Base-by-base conservation (phyloP, 768 basidiomycete species). In the Cyathus striatus region DNA sequence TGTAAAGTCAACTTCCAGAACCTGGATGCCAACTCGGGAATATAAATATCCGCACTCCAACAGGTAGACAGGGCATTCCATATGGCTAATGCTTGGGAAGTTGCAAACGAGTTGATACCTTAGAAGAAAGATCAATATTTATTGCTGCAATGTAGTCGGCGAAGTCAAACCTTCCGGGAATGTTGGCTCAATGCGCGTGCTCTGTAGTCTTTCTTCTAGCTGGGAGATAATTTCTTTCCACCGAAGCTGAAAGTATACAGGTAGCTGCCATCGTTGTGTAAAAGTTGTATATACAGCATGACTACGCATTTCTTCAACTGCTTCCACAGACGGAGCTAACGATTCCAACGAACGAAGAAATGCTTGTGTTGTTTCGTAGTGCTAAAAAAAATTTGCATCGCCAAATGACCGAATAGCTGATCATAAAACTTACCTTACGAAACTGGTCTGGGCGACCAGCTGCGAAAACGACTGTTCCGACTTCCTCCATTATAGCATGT, bases 1-100 rank as follows among this genome's bases (percentile, higher is more conserved):
- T 99, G 95, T 21, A 99, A 64, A 5, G 85, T 89, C 44, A 98
- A 65, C 54, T 76, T 80, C 96, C 95, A 98, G 60, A 98, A 98
- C 39, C 87, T 76, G 61, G 83, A 73, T 25, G 78, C 76, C 9
- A 98, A 64, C 45, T 92, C 86, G 2, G 86, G 83, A 32, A 98
- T 81, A 59, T 78, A 94, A 6, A 96, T 73, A 40, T 91, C 84
- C 14, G 81, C 76, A 44, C 83, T 86, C 95, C 95, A 98, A 57
- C 92, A 91, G 5, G 77, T 73, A 26, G 75, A 66, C 16, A 96
- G 70, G 3, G 90, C 88, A 33, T 70, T 64, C 80, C 85, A 90
- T 1, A 84, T 68, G 2, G 81, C 79, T 24, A 71, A 67, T 5
- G 82, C 78, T 58, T 92, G 90, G 10, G 72, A 48, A 6, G 79